phyloP scores from a whole-genome alignment of 768 basidiomycete species.

The Amanita phalloides region DNA sequence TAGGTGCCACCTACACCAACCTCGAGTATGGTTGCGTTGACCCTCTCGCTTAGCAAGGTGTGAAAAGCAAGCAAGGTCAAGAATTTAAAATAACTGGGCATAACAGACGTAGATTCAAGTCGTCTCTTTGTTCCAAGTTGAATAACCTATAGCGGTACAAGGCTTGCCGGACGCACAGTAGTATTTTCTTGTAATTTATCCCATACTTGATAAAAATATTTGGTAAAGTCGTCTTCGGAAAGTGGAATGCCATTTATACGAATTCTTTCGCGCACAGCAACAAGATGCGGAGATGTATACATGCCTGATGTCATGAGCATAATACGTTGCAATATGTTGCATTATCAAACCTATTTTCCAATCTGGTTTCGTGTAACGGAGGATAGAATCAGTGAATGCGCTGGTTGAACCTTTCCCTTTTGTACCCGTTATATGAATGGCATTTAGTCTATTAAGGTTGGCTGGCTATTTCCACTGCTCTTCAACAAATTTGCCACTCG shows the following conservation, averaged over 20 bases:
- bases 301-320: slow-evolving; percentile 42
- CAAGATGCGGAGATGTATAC: slow-evolving; percentile 94
- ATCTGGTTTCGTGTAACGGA: slow-evolving; percentile 60
- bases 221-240: slow-evolving; percentile 79
- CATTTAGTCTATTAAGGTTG: slow-evolving; percentile 81
- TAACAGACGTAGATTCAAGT: slow-evolving; percentile 42
- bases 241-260: slow-evolving; percentile 86
- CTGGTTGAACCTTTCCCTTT: slow-evolving; percentile 98
- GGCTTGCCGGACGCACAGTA: slow-evolving; percentile 28
- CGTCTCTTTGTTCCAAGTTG: slow-evolving; percentile 26
- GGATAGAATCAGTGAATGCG: slow-evolving; percentile 82
- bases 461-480: slow-evolving; percentile 39
- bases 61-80: slow-evolving; percentile 90
- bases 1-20: slow-evolving; percentile 92
- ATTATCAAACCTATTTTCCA: slow-evolving; percentile 66
- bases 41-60: slow-evolving; percentile 69
- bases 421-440: slow-evolving; percentile 94
- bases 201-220: slow-evolving; percentile 96
- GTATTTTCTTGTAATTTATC: slow-evolving; percentile 60
- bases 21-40: slow-evolving; percentile 89
- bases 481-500: slow-evolving; percentile 8
- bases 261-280: slow-evolving; percentile 92
- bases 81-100: slow-evolving; percentile 92
- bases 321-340: neutral
- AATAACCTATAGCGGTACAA: neutral